Base-by-base conservation (phyloP, 495 filamentous ascomycete species). In the Hypoxylon crocopeplum region DNA sequence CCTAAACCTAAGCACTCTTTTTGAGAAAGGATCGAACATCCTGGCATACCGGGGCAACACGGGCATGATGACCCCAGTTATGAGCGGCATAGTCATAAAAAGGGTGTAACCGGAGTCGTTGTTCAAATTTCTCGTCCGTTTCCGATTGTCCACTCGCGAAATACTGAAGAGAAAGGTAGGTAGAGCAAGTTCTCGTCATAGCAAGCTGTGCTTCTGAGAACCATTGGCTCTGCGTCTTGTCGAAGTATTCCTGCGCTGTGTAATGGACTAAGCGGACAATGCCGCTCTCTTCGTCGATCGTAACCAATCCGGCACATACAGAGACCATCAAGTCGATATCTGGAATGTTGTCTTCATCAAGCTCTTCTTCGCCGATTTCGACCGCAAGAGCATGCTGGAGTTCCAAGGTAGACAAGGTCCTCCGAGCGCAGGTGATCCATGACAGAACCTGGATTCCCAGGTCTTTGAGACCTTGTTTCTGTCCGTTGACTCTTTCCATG, bases 261-360 rank as follows among this genome's bases (percentile, higher is more conserved):
- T 3, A 6, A 10, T 34, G 32, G 32, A 34, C 32, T 34, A 34
- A n/a, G 3, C 32, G n/a, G 20, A 53, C 2, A 38, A 15, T 1
- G 5, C 71, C 61, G 51, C 71, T 72, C 59, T 74, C 73, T 32
- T 76, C 32, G 4, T 3, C 32, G 4, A 34, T 79, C n/a, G n/a
- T n/a, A 2, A 85, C 75, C 8, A 88, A 63, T 1, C 84, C 83
- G 39, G 75, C 77, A 59, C 83, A 86, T 4, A 78, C 71, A 1
- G 77, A 78, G 3, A 77, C 41, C 7, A 84, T 53, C 15, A 75
- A 55, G 19, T 77, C 69, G 7, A 75, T 42, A 1, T 73, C 46
- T 1, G 71, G 42, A 0, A 84, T 11, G 22, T 75, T 70, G 0
- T 77, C 72, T 13, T 62, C 13, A 29, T 83, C 74, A 5, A 86